Base-by-base conservation (phyloP, 305 asterid genomes). In the Fraxinus paxiana region DNA sequence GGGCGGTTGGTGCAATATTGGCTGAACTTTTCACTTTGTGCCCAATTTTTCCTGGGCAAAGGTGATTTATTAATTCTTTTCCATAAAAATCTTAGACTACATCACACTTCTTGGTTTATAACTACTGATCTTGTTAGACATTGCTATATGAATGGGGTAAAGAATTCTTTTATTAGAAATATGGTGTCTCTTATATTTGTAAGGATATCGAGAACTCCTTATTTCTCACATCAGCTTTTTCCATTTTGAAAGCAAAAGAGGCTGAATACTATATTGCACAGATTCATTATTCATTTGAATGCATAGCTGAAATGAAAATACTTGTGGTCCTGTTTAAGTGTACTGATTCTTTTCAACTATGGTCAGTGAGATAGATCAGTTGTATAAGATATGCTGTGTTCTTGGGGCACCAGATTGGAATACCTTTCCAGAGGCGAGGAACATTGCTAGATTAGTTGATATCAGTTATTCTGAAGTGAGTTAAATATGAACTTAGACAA, bases 1-100 rank as follows among this genome's bases (percentile, higher is more conserved):
- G 98, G 99, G 97, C 99, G 3, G 91, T 94, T 88, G 99, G 99
- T 75, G 95, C 98, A n/a, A 88, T 94, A 87, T 88, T 96, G 82
- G 99, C 98, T 84, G 99, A 96, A 87, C 97, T 96, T 90, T 92
- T 92, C 92, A 92, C 97, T 80, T 88, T 73, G 76, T 84, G 92
- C 86, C 98, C 98, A 12, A 88, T 96, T 79, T 96, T 94, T 87
- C 99, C 99, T 17, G 99, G 99, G 84, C 96, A 91, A 94, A 96
- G 99, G 99, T 92, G 86, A 87, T 82, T 77, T 79, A 79, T 80
- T 43, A 48, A 83, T 79, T 65, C 46, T 78, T 79, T 74, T 35
- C 37, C 72, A 18, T 41, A 13, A 34, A 51, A 78, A 3, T 70
- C n/a, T 30, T 34, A 17, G 22, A 41, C 77, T 41, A 24, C 54